Base-by-base conservation (phyloP, 2,329 filamentous ascomycete genomes). In the Nemania sp. region DNA sequence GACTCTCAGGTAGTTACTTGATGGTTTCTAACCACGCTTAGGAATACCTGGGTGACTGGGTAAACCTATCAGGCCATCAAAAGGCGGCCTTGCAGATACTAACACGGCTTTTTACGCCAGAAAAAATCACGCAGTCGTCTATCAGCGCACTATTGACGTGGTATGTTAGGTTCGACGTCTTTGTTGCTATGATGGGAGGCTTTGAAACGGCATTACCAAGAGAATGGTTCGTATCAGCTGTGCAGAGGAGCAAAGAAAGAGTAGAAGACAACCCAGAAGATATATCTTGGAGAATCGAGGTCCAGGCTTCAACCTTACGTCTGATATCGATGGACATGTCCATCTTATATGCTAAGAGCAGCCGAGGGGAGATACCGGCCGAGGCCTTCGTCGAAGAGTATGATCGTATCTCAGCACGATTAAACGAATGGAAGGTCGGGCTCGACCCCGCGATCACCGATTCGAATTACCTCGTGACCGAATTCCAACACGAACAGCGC, bases 41-140 rank as follows among this genome's bases (percentile, higher is more conserved):
- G 92, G 95, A 98, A 77, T 96, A 92, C 69, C 82, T 98, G 47
- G 95, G 95, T 12, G 95, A 99, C 73, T 98, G 92, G 92, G 87
- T 96, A 54, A 97, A 96, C 69, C 81, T 98, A 15, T 89, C 95
- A 76, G 91, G 92, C 20, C 95, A 98, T 73, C 93, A 97, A 73
- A 92, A 90, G 72, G 95, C 94, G 11, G 95, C 95, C 0, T 86
- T 90, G 71, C 87, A 91, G 65, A 89, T 98, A 68, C 79, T 98
- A 47, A 89, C 83, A 1, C 85, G 89, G 45, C 78, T 97, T 0
- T 93, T 92, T 72, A 92, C 87, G 0, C 90, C 92, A 0, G 81
- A 92, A 63, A 89, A 87, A 0, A 86, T 91, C 45, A 87, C 89
- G 78, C 80, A 90, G 65, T 90, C 88, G 10, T 81, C 89, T 3